Conservation (phyloP, 73 alveolate genomes). For the Paramecium sexaurelia region DNA sequence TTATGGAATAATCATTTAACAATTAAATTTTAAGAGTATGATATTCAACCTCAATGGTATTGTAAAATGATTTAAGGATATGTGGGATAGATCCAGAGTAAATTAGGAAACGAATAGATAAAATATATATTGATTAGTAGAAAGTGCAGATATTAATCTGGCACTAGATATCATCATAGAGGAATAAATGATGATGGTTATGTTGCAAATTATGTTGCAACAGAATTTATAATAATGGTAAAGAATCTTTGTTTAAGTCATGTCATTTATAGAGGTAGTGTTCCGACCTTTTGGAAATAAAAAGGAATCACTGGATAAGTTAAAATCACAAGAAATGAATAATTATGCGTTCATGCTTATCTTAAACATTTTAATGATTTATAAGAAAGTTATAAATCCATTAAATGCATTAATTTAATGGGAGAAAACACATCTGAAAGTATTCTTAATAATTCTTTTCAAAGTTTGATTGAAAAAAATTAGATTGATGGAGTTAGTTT, state of each 20-base stretch:
- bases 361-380: conserved; percentile 85
- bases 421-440: conserved; percentile 85
- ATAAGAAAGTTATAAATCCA: conserved; percentile 78
- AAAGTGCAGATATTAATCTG: conserved; percentile 86
- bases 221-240: conserved; percentile 86
- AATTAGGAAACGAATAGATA: conserved; percentile 17
- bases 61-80: conserved; percentile 51
- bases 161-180: conserved; percentile 93
- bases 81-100: conserved; percentile 36
- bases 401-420: conserved; percentile 84
- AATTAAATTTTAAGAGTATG: not conserved
- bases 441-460: conserved; percentile 80
- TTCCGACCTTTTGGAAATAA: conserved; percentile 94
- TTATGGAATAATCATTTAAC: conserved; percentile 58
- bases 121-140: conserved; percentile 86
- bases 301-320: conserved; percentile 80
- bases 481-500: conserved; percentile 46
- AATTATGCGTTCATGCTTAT: conserved; percentile 83
- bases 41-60: conserved; percentile 34
- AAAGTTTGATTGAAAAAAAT: conserved; percentile 65
- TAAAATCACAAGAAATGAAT: conserved; percentile 79
- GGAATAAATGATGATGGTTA: conserved; percentile 97
- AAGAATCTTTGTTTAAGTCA: conserved; percentile 75
- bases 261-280: conserved; percentile 92
- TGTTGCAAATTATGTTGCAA: conserved; percentile 93